Evolutionary conservation across 768 basidiomycete species (phyloP), one percentile per base, ranked within the genome.

Genomic region (Tylopilus felleus): DNA sequence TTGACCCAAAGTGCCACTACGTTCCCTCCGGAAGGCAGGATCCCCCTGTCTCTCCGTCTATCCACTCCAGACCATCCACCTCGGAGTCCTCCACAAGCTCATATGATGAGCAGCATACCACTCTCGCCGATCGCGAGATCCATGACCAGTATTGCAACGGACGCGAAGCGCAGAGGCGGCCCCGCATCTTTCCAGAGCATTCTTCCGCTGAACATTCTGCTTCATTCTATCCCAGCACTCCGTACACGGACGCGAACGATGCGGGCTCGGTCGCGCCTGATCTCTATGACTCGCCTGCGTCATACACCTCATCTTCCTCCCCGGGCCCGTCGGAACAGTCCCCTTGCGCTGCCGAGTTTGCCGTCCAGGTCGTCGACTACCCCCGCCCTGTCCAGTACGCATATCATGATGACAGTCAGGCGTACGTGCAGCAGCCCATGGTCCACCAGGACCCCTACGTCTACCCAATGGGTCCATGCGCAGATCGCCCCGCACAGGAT

Each of bases 21-120:
- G 41, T 71, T 19, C 71, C 66, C n/a, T 43, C 57, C 10, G 69
- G 69, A 10, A 57, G 8, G 44, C 69, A 62, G 45, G 61, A 62
- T 27, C 36, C 58, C 2, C 43, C 57, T 13, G 21, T 16, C 21
- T 46, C 55, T 29, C 51, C 60, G 19, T 43, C 53, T 17, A 5
- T 31, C 38, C 45, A 38, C 31, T 49, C 61, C 14, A 45, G 48
- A 42, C 43, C 58, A 17, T 36, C 65, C 19, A 50, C 56, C 19
- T 42, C 57, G 8, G 56, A 58, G 31, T 42, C 54, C 9, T 47
- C 58, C 7, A 35, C 56, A n/a, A 50, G 48, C 35, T 50, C 51
- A 14, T 27, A 53, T 35, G 60, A 60, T 42, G 60, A 57, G 46
- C 53, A 39, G 12, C 56, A 50, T 19, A 42, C 28, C 33, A n/a